phyloP scores from a whole-genome alignment of 1,284 basidiomycete species.

The Ustilago sp. region DNA sequence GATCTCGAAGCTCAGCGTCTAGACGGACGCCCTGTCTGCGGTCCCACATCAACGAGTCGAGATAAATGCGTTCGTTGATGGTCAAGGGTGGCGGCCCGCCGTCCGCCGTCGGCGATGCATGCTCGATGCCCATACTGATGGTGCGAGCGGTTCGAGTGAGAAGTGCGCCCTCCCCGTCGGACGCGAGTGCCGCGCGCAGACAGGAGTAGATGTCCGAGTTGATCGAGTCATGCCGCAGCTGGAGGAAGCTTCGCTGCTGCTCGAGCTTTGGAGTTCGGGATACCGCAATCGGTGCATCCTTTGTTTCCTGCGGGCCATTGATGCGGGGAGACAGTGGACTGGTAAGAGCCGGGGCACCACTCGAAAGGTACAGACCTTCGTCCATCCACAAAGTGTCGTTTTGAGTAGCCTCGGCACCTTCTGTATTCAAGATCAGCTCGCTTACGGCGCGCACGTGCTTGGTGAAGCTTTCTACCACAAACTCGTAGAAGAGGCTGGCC shows the following conservation, averaged over 20 bases:
- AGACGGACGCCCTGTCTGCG: constrained; percentile 39
- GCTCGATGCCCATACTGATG: constrained; percentile 42
- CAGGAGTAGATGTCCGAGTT: constrained; percentile 45
- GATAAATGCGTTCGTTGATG: constrained; percentile 39
- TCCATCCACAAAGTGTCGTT: constrained; percentile 38
- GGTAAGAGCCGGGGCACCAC: constrained; percentile 31
- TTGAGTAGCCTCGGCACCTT: constrained; percentile 4
- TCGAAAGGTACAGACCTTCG: constrained; percentile 27
- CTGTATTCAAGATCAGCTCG: constrained; percentile 20
- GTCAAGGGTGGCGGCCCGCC: constrained; percentile 25
- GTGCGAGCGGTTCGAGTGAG: constrained; percentile 33
- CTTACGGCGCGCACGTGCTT: constrained; percentile 26
- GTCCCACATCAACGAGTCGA: constrained; percentile 55
- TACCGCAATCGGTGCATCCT: background rate
- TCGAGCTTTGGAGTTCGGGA: constrained; percentile 16
- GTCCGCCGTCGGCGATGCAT: constrained; percentile 11
- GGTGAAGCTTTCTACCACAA: constrained; percentile 27
- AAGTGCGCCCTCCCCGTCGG: constrained; percentile 47
- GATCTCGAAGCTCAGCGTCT: constrained; percentile 35
- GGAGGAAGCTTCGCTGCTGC: constrained; percentile 25
- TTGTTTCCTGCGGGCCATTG: constrained; percentile 3
- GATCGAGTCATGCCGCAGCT: constrained; percentile 45
- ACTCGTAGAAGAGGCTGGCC: constrained; percentile 38
- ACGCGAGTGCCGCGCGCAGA: constrained; percentile 37
- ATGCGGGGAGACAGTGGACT: constrained; percentile 16